Evolutionary conservation across 768 basidiomycete species (phyloP), one percentile per base, ranked within the genome.

Genomic region (Rhizopogon salebrosus): DNA sequence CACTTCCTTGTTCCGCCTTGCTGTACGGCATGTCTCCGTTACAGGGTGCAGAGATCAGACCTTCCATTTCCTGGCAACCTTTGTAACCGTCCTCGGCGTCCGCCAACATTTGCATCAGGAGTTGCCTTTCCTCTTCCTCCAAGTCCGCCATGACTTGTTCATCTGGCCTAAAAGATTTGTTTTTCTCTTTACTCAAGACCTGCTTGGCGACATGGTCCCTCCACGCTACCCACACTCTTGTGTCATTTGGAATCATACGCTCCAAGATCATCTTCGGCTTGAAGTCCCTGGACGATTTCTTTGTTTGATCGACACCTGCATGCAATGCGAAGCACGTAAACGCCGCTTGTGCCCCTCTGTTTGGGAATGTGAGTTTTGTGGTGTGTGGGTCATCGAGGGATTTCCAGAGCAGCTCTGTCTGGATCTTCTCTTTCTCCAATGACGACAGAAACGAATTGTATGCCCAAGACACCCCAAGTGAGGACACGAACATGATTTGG

Each of bases 401-500:
- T 6, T 26, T 9, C n/a, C 61, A 57, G 34, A 66, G 48, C 9
- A 66, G 34, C 11, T 60, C 16, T 48, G 49, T 53, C 58, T 71
- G 60, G 6, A 60, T 39, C 14, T 27, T 43, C 29, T 60, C 56
- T 6, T 55, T 58, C 22, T 73, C 70, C 65, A 74, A 52, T 22
- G 63, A 65, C 0, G 67, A 67, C 20, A 70, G 48, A 18, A 51
- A 54, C 18, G 56, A 61, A 14, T 65, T 71, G 54, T 72, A 70
- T 3, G 24, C n/a, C 70, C 70, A 72, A 4, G 70, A 71, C 1
- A 68, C 58, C 7, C 50, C 60, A 18, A 72, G 60, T 3, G 68
- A 64, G 13, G 55, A 49, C 23, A 72, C 50, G 43, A 72, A 71
- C 65, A 72, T 63, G 49, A 70, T 53, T 46, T 72, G 70, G 13